Base-by-base conservation (phyloP, 768 basidiomycete species). In the Lactifluus pinguis region DNA sequence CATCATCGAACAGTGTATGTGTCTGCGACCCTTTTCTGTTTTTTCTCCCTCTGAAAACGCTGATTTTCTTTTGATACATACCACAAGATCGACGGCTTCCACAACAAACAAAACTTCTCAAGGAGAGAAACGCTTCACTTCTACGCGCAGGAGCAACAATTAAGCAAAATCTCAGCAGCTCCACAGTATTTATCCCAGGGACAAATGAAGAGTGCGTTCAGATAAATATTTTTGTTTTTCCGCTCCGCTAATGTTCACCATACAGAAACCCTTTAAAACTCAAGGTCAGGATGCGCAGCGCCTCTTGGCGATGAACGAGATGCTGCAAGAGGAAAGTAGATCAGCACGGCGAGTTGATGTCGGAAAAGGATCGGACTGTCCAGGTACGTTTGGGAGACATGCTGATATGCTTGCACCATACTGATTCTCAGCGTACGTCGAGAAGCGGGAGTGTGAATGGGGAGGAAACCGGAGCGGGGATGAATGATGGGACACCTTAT, bases 211-310 rank as follows among this genome's bases (percentile, higher is more conserved):
- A 92, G 90, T 92, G 69, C 65, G 87, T 73, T 45, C 36, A 32
- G n/a, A 53, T 64, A n/a, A 6, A 15, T 25, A 17, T 32, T 51
- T 49, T 56, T 36, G 36, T 9, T 41, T 21, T 52, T 9, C n/a
- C 49, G 29, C 39, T 19, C 38, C 44, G 52, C 60, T 64, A 3
- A 57, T 13, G 42, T 50, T 38, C 21, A 34, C 45, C 17, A 32
- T 54, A 59, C 67, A 92, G 89, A 65, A 89, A 92, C 70, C 86
- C 92, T 29, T 87, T 95, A 95, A 95, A 73, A 91, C 92, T 0
- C 95, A 98, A 64, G 90, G 92, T 4, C 92, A 95, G 74, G 95
- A 97, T 72, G 90, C 94, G 1, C 95, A 97, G 71, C 83, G 93
- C 42, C 81, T 95, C 8, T 79, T 99, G 14, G 82, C 89, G 4